phyloP scores from a whole-genome alignment of 352 stramenopile genomes.

The Phytophthora sansomeana region DNA sequence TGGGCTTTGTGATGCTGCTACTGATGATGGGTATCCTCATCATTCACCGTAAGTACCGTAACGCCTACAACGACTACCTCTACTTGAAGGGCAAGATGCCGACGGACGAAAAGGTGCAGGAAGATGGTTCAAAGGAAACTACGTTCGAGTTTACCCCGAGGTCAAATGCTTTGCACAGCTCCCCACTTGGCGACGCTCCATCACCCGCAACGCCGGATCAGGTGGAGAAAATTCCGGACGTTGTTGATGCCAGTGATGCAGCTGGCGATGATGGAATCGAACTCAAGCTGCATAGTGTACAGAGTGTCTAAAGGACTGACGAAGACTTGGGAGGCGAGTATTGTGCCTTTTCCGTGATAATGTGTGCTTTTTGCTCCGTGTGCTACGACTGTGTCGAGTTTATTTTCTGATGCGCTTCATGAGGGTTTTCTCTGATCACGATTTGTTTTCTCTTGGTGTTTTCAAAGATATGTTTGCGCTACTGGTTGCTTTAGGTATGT shows the following conservation, averaged over 20 bases:
- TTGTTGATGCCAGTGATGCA: constrained; percentile 34
- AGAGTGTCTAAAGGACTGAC: constrained; percentile 36
- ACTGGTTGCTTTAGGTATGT: neutral
- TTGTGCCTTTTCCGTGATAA: constrained; percentile 5
- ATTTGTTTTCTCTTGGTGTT: neutral
- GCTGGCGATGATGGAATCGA: constrained; percentile 45
- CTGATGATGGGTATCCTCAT: constrained; percentile 74
- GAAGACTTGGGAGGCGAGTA: neutral
- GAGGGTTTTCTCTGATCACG: neutral
- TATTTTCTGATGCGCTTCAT: neutral
- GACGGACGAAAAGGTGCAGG: constrained; percentile 56
- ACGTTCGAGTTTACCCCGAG: constrained; percentile 80
- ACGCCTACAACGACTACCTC: constrained; percentile 82
- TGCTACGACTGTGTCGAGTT: constrained; percentile 1
- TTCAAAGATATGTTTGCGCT: neutral
- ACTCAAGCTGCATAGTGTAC: constrained; percentile 44
- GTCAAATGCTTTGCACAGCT: constrained; percentile 61
- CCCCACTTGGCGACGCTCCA: constrained; percentile 34
- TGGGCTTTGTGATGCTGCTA: constrained; percentile 71
- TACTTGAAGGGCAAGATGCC: constrained; percentile 85
- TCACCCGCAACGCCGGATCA: constrained; percentile 24
- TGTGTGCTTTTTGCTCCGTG: constrained; percentile 17
- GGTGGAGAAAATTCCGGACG: constrained; percentile 35
- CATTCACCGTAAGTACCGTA: constrained; percentile 82
- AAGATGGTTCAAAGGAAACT: constrained; percentile 72